These are phyloP conservation scores for Coemansia sp. DNA, from an alignment of 192 early-diverging fungal genomes.

Conservation along the genomic window DNA sequence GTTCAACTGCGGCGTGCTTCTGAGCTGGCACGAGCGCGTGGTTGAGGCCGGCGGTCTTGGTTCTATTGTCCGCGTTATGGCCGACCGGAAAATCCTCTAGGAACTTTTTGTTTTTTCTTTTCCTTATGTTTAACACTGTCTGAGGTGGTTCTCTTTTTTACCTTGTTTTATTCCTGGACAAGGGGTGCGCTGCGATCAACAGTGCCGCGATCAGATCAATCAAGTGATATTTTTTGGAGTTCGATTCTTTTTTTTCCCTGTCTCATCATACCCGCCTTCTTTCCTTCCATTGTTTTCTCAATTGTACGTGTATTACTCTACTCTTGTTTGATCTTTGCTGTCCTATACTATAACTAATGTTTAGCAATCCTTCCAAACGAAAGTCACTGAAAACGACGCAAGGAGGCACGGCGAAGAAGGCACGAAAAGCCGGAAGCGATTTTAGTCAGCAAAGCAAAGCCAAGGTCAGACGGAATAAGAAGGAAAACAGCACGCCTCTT, in stretches of 20 bases:
- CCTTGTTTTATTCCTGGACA: too few relatives aligned
- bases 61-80: slow-evolving; percentile 88
- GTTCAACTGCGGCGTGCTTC: slow-evolving; percentile 79
- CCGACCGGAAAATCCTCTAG: slow-evolving; percentile 77
- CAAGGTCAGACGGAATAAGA: not conserved
- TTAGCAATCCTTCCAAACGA: slow-evolving; percentile 10
- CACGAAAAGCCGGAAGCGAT: not conserved
- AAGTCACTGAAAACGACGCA: not conserved
- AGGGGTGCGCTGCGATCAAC: too few relatives aligned
- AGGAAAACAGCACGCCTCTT: not conserved
- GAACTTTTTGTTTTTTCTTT: slow-evolving; percentile 8
- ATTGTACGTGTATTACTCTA: too few relatives aligned
- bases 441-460: not conserved
- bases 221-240: too few relatives aligned
- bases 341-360: not conserved
- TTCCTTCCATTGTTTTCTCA: slow-evolving; percentile 7
- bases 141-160: too few relatives aligned
- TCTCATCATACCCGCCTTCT: too few relatives aligned
- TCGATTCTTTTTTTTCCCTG: too few relatives aligned
- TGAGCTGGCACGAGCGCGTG: slow-evolving; percentile 97
- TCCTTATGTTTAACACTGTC: too few relatives aligned
- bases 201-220: too few relatives aligned
- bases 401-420: not conserved
- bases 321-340: not conserved
- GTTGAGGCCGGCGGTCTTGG: slow-evolving; percentile 86